Evolutionary conservation across 2,329 filamentous ascomycete genomes (phyloP).

Genomic region (Colletotrichum tofieldiae): DNA sequence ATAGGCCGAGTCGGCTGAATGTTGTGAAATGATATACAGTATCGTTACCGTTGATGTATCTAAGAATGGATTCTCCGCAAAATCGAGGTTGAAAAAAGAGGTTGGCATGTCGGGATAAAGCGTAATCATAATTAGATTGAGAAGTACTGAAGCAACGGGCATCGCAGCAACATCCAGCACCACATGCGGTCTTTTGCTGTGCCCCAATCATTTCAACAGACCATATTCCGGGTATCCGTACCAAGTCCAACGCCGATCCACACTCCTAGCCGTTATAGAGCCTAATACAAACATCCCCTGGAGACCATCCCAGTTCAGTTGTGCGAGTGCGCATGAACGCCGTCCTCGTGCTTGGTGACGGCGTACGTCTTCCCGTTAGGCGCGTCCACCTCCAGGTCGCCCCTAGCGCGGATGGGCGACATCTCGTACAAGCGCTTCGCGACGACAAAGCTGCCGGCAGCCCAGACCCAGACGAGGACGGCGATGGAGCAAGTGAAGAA

Average conservation of each 20-base stretch:
- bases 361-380: slow-evolving; percentile 43
- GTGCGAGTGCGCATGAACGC: slow-evolving; percentile 38
- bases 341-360: slow-evolving; percentile 46
- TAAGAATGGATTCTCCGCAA: too few species aligned
- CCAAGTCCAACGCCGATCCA: not conserved
- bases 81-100: not conserved
- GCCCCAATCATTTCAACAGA: not conserved
- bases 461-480: slow-evolving; percentile 78
- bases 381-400: slow-evolving; percentile 44
- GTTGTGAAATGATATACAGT: too few species aligned
- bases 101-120: not conserved
- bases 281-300: not conserved
- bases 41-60: too few species aligned
- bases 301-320: not conserved
- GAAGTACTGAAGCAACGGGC: not conserved
- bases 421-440: slow-evolving; percentile 63
- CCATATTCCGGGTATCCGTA: not conserved
- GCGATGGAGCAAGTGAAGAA: slow-evolving; percentile 76
- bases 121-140: not conserved
- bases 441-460: slow-evolving; percentile 70
- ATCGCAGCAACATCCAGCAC: not conserved
- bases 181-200: too few species aligned
- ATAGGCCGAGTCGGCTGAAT: too few species aligned
- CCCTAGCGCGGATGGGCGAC: slow-evolving; percentile 47
- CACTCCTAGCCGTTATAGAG: too few species aligned